These are phyloP conservation scores for Aleurites moluccanus DNA, from an alignment of 441 rosid genomes.

Conservation along the genomic window DNA sequence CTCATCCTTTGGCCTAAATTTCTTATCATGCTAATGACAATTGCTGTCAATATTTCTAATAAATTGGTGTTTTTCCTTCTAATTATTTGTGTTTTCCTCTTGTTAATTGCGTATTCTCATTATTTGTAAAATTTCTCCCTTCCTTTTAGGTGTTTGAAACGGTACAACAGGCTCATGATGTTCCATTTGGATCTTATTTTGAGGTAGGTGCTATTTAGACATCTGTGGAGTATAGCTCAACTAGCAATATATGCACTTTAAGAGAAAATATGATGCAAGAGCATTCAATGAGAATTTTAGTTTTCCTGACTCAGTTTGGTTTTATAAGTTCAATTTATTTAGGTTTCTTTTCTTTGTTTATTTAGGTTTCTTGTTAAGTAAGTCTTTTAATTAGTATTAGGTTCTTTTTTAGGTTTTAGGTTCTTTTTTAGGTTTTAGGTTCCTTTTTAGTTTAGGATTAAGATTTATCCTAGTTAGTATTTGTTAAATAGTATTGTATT, in stretches of 20 bases:
- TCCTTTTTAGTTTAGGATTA: too few relatives aligned
- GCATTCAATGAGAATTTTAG: too few relatives aligned
- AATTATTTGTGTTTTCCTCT: neutral
- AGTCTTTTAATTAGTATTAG: too few relatives aligned
- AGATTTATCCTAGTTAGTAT: too few relatives aligned
- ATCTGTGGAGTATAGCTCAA: neutral
- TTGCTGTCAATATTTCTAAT: neutral
- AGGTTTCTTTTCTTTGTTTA: too few relatives aligned
- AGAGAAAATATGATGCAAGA: too few relatives aligned
- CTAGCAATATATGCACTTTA: neutral
- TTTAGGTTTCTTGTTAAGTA: too few relatives aligned
- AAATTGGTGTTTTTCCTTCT: neutral
- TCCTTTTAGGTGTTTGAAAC: conserved; percentile 91
- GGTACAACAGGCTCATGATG: conserved; percentile 95
- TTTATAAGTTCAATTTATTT: too few relatives aligned
- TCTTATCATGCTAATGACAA: conserved; percentile 1
- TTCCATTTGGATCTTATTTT: conserved; percentile 96
- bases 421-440: too few relatives aligned
- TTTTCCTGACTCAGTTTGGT: too few relatives aligned
- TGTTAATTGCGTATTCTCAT: neutral
- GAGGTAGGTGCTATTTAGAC: conserved; percentile 52
- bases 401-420: too few relatives aligned
- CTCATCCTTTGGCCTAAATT: conserved; percentile 3
- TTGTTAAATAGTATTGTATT: too few relatives aligned
- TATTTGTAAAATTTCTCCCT: neutral